Evolutionary conservation across 1,284 basidiomycete species (phyloP).

Genomic region (Rhodotorula sp.): DNA sequence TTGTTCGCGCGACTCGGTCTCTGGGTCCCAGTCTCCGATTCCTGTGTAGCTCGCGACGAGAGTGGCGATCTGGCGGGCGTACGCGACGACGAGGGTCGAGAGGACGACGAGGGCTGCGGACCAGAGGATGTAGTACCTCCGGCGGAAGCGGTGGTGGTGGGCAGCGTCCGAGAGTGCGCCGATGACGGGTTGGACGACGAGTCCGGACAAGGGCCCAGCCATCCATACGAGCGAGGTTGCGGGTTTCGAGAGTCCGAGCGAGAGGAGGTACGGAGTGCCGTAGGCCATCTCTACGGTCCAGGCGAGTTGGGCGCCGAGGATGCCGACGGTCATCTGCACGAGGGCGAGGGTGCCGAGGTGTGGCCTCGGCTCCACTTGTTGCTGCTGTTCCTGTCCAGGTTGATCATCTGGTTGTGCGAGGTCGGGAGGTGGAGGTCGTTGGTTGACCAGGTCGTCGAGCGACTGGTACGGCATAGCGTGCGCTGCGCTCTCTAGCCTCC

Average conservation of each 20-base stretch:
- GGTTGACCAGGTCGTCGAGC: conserved; percentile 20
- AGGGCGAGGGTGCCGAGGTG: conserved; percentile 9
- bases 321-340: conserved; percentile 53
- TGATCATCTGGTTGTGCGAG: background rate
- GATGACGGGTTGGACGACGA: conserved; percentile 92
- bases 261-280: conserved; percentile 75
- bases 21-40: conserved; percentile 85
- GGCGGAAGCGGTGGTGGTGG: conserved; percentile 17
- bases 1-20: conserved; percentile 60
- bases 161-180: conserved; percentile 49
- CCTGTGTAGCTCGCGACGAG: conserved; percentile 58
- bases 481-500: no score
- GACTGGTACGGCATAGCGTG: conserved; percentile 19
- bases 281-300: conserved; percentile 86
- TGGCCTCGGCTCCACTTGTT: no score
- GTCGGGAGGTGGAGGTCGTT: background rate
- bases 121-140: conserved; percentile 28
- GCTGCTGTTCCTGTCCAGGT: no score
- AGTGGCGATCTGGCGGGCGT: conserved; percentile 70
- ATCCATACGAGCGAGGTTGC: conserved; percentile 89
- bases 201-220: conserved; percentile 85
- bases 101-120: conserved; percentile 47
- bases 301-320: conserved; percentile 79
- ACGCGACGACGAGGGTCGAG: conserved; percentile 82
- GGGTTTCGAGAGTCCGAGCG: conserved; percentile 83